Base-by-base conservation (phyloP, 345 rosid genomes). In the Gossypium sturtianum region DNA sequence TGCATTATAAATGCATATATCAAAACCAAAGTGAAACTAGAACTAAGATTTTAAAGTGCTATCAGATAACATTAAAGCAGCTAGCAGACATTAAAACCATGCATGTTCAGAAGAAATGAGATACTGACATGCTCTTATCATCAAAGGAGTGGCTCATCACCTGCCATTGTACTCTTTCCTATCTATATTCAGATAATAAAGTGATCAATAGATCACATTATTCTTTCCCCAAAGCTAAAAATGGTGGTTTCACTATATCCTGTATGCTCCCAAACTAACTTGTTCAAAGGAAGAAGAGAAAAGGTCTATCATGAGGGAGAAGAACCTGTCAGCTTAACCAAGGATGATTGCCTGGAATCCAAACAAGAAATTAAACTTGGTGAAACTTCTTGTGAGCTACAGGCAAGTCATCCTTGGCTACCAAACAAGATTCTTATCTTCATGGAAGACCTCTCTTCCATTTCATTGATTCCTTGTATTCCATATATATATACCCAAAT, bases 341-440 rank as follows among this genome's bases (percentile, higher is more conserved):
- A 71, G 75, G 69, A 34, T 27, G 74, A 76, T 53, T 70, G 78
- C 78, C 74, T 47, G 66, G 41, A 2, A 54, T n/a, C 73, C 27
- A 66, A 5, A n/a, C 47, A 60, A 16, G 7, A 34, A 34, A 0
- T 59, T 34, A 34, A 34, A 34, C 41, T 34, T 5, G 41, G 41
- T 34, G 57, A 69, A 54, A 71, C 45, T 34, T 10, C 20, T 29
- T 29, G 10, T 10, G 56, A 45, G 80, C 51, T 27, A 58, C 84
- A 85, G 86, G 89, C 91, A 82, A 84, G 87, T 84, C 89, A 87
- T 87, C 81, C 86, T 87, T 83, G 88, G 88, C 86, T 82, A 85
- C 82, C 77, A 69, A 73, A 82, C 80, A 23, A 70, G 60, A 60
- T 80, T 75, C 73, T 78, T 63, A 25, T 74, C 89, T 27, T 56